Base-by-base conservation (phyloP, 495 filamentous ascomycete genomes). In the Penicillium roqueforti region DNA sequence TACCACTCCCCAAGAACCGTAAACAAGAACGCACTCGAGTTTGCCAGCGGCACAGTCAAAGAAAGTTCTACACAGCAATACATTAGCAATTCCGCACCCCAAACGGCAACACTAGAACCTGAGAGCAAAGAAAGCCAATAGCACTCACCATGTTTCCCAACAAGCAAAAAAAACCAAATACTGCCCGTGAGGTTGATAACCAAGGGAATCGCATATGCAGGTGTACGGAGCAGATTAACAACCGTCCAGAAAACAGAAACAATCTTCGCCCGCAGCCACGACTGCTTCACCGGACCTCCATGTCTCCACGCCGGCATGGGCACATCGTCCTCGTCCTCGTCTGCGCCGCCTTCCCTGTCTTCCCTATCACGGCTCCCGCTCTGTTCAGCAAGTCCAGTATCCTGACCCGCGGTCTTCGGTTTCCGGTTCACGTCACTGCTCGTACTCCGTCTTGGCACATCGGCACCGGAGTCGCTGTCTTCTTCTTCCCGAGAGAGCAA, bases 1-100 rank as follows among this genome's bases (percentile, higher is more conserved):
- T 86, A 95, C 92, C 92, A 97, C 60, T 98, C 93, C 0, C 91
- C 93, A 29, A 96, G 65, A 8, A 96, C 92, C 0, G 93, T 98
- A 65, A 97, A 98, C 48, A 97, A 61, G 60, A 98, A 98, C 0
- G 93, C 93, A 56, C 95, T 70, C 1, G 90, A 93, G 62, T 98
- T 98, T 3, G 91, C 89, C 49, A 98, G 91, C 0, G 93, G 93
- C 7, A 98, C 92, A 14, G 92, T 96, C 49, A 98, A 75, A 57
- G 90, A 95, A 59, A 97, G 61, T 68, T 98, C 93, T 92, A 44
- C 25, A 4, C 18, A 52, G 41, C 23, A 53, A 6, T 18, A 4
- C 0, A 29, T 38, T 26, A 36, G 38, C 28, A 44, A 9, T n/a
- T 9, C 10, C 25, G n/a, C 20, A 52, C 38, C 28, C 1, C 29